These are phyloP conservation scores for Aspergillus brunneoviolaceus DNA, from an alignment of 2,329 filamentous ascomycete species.

Conservation along the genomic window DNA sequence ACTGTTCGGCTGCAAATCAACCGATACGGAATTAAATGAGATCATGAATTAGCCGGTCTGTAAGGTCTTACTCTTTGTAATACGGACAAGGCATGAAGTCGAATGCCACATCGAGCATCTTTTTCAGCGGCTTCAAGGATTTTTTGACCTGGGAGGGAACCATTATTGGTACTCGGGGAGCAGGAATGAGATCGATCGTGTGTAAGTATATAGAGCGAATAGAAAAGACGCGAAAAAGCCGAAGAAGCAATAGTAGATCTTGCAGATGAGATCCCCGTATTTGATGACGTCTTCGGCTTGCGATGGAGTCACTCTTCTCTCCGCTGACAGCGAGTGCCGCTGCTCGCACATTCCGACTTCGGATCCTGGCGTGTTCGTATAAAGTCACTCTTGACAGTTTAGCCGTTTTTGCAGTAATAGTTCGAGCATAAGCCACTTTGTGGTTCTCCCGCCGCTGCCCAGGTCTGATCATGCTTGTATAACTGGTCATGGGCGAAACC, in stretches of 20 bases:
- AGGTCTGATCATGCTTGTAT: no score
- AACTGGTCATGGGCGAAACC: no score
- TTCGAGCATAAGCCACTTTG: no score
- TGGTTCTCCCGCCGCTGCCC: no score
- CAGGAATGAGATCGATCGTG: not conserved
- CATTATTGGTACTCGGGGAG: not conserved
- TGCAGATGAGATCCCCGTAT: not conserved
- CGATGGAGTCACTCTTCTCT: not conserved
- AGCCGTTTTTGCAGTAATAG: no score
- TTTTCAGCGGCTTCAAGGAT: not conserved
- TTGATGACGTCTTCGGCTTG: not conserved
- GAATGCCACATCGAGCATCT: not conserved
- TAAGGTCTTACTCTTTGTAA: no score
- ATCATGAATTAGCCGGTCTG: not conserved
- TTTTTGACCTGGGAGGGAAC: not conserved
- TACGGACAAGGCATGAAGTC: no score
- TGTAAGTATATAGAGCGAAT: not conserved
- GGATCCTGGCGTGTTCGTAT: not conserved
- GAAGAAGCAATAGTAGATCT: not conserved
- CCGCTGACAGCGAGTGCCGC: no score
- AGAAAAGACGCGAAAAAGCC: not conserved
- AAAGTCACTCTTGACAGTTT: not conserved
- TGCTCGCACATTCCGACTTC: not conserved
- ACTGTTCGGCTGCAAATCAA: not conserved
- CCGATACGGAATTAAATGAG: not conserved